Evolutionary conservation across 768 basidiomycete species (phyloP), one percentile per base, ranked within the genome.

Genomic region (Boletus sp.): DNA sequence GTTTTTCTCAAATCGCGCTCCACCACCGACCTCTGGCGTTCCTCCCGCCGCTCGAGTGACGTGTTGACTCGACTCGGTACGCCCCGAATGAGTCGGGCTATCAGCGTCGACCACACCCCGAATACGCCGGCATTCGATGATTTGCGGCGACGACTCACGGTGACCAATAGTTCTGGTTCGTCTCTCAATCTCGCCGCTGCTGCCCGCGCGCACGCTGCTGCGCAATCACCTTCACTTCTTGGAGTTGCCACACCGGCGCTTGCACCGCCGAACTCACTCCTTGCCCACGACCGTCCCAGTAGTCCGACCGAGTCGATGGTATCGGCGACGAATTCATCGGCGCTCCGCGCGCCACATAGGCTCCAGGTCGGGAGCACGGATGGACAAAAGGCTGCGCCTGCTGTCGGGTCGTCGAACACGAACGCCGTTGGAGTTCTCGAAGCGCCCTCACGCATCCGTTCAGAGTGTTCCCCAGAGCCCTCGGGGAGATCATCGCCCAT

Each of bases 221-320:
- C 48, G 27, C 64, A 54, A 49, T 47, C 62, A 0, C 53, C 64
- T 21, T 47, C 52, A 39, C 64, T 27, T 48, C 64, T 27, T 4
- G 51, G 51, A 3, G 46, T 37, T 27, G 6, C 44, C 23, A 47
- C 46, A 3, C 60, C 52, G 51, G 21, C 51, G 57, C 47, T 76
- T 41, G 63, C 53, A 39, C 72, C 58, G 14, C 65, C 64, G 15
- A 58, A 63, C 42, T 46, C 53, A 1, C 29, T 60, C 33, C 19
- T 45, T 1, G 46, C 33, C 3, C 69, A 73, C 14, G 85, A 87
- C 30, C 79, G 88, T 33, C 86, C 90, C 2, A 69, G 75, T 45
- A 95, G 91, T 63, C 93, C 93, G 0, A 85, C 92, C 0, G 93
- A 93, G 29, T 94, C 92, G 0, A 79, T 89, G 1, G 70, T 87